Conservation (phyloP, 148 eudicot genomes). For the Polygonum aviculare region DNA sequence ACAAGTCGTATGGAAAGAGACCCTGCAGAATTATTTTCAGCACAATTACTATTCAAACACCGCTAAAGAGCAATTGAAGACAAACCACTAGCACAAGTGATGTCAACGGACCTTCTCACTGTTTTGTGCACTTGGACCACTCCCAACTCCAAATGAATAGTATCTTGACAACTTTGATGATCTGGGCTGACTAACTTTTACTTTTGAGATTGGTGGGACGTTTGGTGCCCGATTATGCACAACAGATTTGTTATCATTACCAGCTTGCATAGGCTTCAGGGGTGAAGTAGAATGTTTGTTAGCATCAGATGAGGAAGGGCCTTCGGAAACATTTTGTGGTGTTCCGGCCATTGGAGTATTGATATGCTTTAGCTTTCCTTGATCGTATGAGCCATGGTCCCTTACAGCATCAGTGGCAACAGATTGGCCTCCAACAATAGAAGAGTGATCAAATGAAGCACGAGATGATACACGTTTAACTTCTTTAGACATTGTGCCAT, state of each 20-base stretch:
- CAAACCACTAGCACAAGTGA: conserved; percentile 10
- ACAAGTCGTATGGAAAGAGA: conserved; percentile 59
- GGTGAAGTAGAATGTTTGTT: conserved; percentile 16
- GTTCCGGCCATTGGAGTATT: conserved; percentile 5
- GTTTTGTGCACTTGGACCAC: conserved; percentile 33
- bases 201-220: conserved; percentile 25
- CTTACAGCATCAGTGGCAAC: conserved; percentile 13
- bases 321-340: conserved; percentile 14
- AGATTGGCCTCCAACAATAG: conserved; percentile 12
- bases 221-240: conserved; percentile 20
- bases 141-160: conserved; percentile 25
- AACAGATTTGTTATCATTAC: conserved; percentile 12
- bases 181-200: conserved; percentile 48
- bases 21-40: conserved; percentile 38
- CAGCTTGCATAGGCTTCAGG: conserved; percentile 27
- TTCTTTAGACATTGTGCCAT: conserved; percentile 18
- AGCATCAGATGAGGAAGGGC: conserved; percentile 18
- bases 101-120: conserved; percentile 32
- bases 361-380: conserved; percentile 15
- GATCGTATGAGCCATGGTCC: conserved; percentile 12
- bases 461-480: conserved; percentile 11
- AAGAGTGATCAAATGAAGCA: neutral
- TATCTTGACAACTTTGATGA: conserved; percentile 30
- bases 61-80: neutral
- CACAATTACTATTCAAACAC: neutral